Evolutionary conservation across 495 filamentous ascomycete species (phyloP), one percentile per base, ranked within the genome.

Genomic region (Neurospora hispaniola): DNA sequence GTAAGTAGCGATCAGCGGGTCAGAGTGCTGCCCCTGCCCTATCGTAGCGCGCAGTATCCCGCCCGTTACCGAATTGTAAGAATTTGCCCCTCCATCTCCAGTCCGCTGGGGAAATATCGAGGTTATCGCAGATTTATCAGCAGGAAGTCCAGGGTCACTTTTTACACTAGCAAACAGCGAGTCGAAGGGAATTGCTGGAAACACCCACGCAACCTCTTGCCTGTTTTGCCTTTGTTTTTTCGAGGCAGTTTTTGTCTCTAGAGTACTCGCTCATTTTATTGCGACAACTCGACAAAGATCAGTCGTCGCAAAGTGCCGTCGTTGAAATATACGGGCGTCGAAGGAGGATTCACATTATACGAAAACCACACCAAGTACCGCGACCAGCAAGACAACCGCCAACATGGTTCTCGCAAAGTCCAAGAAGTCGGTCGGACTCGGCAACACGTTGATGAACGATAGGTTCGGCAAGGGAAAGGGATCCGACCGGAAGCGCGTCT

Each of bases 351-450:
- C 4, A 62, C 12, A 59, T 5, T 41, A 42, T 31, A 27, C 40
- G 9, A n/a, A 66, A 41, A 23, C 69, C 20, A 44, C 23, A 70
- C 20, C 18, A 72, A 27, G 6, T 2, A 62, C 35, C 4, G 5
- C 23, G 0, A 35, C 54, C 27, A 18, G 6, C 23, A 66, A 42
- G 20, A 70, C 35, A 62, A 41, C 48, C 27, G 71, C 74, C 79
- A 84, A 70, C 43, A 99, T 99, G 96, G 92, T 92, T 79, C 86
- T 97, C 72, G 88, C 96, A 82, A 98, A 99, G 84, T 97, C 93
- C 70, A 98, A 98, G 82, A 97, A 93, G 82, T 85, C 89, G 74
- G 93, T 98, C 76, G 96, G 96, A 79, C 91, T 99, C 79, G 96
- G 96, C 77, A 85, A 84, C 77, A 73, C 77, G 80, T 89, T 97